Evolutionary conservation across 75 land plant species (phyloP).

Genomic region (Pseudotsuga menziesii): DNA sequence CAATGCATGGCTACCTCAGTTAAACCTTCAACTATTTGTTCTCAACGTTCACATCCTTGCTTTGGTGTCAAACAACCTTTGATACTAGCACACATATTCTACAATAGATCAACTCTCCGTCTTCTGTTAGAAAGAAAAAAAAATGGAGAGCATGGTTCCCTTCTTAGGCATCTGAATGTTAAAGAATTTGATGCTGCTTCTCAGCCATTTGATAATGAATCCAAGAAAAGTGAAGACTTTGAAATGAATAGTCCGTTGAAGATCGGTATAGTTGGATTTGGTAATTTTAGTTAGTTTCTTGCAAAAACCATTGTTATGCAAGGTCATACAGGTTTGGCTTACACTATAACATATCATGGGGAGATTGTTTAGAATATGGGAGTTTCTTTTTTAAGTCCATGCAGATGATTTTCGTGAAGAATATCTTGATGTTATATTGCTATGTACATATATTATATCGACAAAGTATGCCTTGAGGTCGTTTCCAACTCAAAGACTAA

Average conservation of each 20-base stretch:
- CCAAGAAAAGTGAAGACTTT: constrained; percentile 17
- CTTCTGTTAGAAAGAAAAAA: too few species aligned
- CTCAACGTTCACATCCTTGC: neutral
- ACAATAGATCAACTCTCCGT: neutral
- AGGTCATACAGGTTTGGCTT: constrained; percentile 50
- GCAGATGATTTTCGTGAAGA: constrained; percentile 68
- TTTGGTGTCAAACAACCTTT: neutral
- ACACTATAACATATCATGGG: constrained; percentile 40
- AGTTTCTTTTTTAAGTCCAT: constrained; percentile 40
- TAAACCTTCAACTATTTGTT: neutral
- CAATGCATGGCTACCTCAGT: too few species aligned
- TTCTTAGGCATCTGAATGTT: too few species aligned
- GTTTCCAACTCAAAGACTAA: constrained; percentile 59
- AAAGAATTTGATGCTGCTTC: constrained; percentile 16
- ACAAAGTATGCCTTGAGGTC: constrained; percentile 48
- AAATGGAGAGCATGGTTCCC: too few species aligned
- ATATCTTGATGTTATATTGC: constrained; percentile 70
- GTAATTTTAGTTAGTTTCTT: constrained; percentile 66
- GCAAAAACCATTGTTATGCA: constrained; percentile 40
- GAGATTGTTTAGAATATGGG: constrained; percentile 18
- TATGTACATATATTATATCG: constrained; percentile 71
- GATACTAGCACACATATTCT: neutral
- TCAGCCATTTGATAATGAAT: constrained; percentile 32
- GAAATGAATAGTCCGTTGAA: constrained; percentile 29
- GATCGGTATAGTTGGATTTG: constrained; percentile 65